A percentile compares a stretch with the other conserved stretches of the same genome.
These are phyloP conservation scores for Blastomyces silverae DNA, from an alignment of 2,329 filamentous ascomycete genomes.

Conservation along the genomic window DNA sequence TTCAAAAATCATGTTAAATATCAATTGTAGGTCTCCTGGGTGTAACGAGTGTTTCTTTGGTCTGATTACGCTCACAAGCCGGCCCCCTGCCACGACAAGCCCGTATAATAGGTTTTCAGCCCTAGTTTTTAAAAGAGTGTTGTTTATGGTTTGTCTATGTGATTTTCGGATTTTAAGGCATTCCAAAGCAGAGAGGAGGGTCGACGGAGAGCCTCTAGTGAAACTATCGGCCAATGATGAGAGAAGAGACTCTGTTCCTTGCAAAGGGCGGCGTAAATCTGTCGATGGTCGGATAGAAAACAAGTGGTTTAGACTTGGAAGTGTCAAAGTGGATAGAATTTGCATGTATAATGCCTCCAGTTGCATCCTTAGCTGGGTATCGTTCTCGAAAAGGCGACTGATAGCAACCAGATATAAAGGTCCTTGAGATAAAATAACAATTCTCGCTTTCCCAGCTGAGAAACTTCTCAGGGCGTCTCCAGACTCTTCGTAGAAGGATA, in stretches of 20 bases:
- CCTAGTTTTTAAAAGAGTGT: constrained; percentile 70
- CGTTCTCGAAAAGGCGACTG: constrained; percentile 85
- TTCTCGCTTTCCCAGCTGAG: constrained; percentile 75
- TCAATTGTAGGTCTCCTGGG: constrained; percentile 87
- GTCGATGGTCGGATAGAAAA: constrained; percentile 90
- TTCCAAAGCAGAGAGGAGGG: constrained; percentile 81
- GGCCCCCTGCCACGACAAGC: constrained; percentile 83
- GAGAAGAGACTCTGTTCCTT: constrained; percentile 84
- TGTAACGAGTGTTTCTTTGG: constrained; percentile 94
- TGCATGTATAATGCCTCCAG: constrained; percentile 97
- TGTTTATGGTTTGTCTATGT: constrained; percentile 79
- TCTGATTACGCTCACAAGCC: constrained; percentile 87
- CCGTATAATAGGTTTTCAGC: constrained; percentile 80
- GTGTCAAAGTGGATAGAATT: constrained; percentile 86
- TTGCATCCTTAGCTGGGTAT: constrained; percentile 76
- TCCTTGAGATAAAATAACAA: constrained; percentile 77
- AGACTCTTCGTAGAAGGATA: constrained; percentile 85
- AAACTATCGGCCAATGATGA: constrained; percentile 93
- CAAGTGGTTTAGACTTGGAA: constrained; percentile 77
- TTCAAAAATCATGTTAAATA: constrained; percentile 99
- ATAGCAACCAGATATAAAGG: constrained; percentile 91
- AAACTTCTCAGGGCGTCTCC: constrained; percentile 75
- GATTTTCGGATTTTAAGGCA: constrained; percentile 88
- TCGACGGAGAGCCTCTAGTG: constrained; percentile 82
- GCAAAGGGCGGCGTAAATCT: constrained; percentile 78